phyloP scores from a whole-genome alignment of 331 rosid species.

The Quercus tomentella region DNA sequence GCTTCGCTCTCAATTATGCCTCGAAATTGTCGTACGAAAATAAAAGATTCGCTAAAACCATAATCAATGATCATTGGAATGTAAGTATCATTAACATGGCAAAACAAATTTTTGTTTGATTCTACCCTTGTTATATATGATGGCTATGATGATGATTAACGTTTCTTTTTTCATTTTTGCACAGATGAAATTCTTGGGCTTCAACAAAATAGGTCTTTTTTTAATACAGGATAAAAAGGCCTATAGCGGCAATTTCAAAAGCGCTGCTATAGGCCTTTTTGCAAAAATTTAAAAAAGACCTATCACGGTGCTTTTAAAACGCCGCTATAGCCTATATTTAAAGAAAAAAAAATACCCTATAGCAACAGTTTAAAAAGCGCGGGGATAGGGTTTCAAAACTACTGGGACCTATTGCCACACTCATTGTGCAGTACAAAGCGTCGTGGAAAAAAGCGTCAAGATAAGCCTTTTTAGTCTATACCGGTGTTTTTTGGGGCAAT shows the following conservation, averaged over 20 bases:
- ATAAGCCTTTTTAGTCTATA: no score
- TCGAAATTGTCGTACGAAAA: slow-evolving; percentile 62
- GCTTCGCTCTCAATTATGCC: slow-evolving; percentile 46
- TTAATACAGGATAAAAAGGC: no score
- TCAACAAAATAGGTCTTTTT: slow-evolving; percentile 2
- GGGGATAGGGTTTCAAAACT: no score
- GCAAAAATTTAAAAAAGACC: no score
- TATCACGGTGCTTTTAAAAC: no score
- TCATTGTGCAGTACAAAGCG: not conserved
- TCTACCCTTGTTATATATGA: not conserved
- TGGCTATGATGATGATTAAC: not conserved
- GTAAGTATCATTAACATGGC: slow-evolving; percentile 21
- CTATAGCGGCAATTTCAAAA: no score
- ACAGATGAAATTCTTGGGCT: slow-evolving; percentile 66
- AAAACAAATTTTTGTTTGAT: not conserved
- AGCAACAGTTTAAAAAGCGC: no score
- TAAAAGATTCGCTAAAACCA: slow-evolving; percentile 10
- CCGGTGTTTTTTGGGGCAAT: rapidly evolving
- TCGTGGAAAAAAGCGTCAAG: rapidly evolving
- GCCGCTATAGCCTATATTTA: no score
- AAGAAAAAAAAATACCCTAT: no score
- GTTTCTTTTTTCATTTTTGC: not conserved
- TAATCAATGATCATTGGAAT: slow-evolving; percentile 51
- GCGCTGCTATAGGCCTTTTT: no score
- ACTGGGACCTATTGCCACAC: no score